Evolutionary conservation across 129 eudicot species (phyloP).

Genomic region (Lonicera japonica): DNA sequence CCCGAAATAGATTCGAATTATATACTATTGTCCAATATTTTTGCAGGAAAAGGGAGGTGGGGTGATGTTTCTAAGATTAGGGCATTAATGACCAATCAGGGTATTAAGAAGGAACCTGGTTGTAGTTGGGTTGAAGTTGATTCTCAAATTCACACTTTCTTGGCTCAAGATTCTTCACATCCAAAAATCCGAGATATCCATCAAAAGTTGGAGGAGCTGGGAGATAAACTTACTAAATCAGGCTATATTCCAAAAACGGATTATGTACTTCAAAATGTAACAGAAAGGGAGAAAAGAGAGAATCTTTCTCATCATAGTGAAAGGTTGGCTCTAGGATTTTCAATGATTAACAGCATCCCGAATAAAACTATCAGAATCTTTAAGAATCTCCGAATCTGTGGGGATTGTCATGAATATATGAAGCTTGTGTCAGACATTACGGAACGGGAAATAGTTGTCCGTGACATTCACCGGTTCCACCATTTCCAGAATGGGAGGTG

Average conservation of each 20-base stretch:
- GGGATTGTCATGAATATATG: constrained; percentile 39
- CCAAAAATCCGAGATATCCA: constrained; percentile 23
- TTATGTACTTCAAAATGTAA: constrained; percentile 32
- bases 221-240: constrained; percentile 9
- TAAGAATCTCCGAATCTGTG: constrained; percentile 36
- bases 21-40: constrained; percentile 34
- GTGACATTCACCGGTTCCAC: constrained; percentile 34
- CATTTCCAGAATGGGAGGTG: constrained; percentile 29
- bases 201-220: constrained; percentile 29
- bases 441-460: constrained; percentile 28
- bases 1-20: constrained; percentile 40
- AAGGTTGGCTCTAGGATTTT: constrained; percentile 37
- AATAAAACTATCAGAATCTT: constrained; percentile 34
- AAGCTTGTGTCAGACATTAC: constrained; percentile 25
- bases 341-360: constrained; percentile 22
- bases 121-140: constrained; percentile 41
- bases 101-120: constrained; percentile 39
- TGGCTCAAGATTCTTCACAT: constrained; percentile 35
- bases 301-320: constrained; percentile 34
- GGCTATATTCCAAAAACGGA: constrained; percentile 33
- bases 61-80: constrained; percentile 28
- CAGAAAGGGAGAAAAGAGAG: constrained; percentile 27
- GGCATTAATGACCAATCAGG: constrained; percentile 29
- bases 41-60: constrained; percentile 43
- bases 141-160: constrained; percentile 32